These are phyloP conservation scores for Penicillium sp. DNA, from an alignment of 2,329 filamentous ascomycete genomes.

Conservation along the genomic window DNA sequence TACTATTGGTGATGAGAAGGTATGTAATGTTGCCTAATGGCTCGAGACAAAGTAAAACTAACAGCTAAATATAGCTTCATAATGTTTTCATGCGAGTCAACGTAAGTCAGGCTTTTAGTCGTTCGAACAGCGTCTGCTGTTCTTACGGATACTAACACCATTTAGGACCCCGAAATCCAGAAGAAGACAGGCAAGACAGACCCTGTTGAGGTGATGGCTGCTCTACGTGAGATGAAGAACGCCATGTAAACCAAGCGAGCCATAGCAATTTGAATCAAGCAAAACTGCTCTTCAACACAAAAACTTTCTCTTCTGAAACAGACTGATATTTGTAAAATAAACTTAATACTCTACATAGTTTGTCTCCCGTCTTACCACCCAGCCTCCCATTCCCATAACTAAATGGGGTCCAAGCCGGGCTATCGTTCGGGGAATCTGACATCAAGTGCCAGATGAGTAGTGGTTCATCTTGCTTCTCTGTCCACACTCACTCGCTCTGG, in stretches of 20 bases:
- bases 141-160: slow-evolving; percentile 18
- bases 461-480: slow-evolving; percentile 60
- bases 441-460: slow-evolving; percentile 30
- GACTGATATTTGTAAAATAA: background rate
- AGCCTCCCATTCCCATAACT: slow-evolving; percentile 51
- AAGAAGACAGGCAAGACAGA: slow-evolving; percentile 81
- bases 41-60: background rate
- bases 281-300: background rate
- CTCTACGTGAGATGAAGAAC: slow-evolving; percentile 85
- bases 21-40: slow-evolving; percentile 41
- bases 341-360: slow-evolving; percentile 17
- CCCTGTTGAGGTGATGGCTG: slow-evolving; percentile 81
- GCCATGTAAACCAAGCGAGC: slow-evolving; percentile 36
- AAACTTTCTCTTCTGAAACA: background rate
- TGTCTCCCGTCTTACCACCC: slow-evolving; percentile 53
- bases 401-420: slow-evolving; percentile 51
- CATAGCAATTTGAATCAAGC: background rate
- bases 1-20: slow-evolving; percentile 97
- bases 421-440: slow-evolving; percentile 42
- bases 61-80: slow-evolving; percentile 65
- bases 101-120: slow-evolving; percentile 54
- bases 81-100: slow-evolving; percentile 95
- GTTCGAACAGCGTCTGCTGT: background rate
- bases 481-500: slow-evolving; percentile 62
- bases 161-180: slow-evolving; percentile 79